phyloP scores from a whole-genome alignment of 306 rosid species.

The Lithocarpus polystachyus region DNA sequence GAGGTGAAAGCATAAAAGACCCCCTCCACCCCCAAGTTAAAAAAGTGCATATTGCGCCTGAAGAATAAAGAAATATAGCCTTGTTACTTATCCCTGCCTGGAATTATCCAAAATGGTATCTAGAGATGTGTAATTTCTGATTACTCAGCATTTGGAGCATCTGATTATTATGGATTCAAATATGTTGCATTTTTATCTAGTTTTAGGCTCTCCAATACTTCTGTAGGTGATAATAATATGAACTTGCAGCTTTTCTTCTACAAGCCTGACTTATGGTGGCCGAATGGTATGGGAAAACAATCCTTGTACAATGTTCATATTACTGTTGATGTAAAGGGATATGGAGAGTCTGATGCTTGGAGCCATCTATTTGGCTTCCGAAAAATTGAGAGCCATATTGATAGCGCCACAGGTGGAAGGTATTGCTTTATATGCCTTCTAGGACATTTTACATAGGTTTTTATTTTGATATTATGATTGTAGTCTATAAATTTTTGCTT shows the following conservation, averaged over 20 bases:
- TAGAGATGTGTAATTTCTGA: background rate
- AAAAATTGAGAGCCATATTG: constrained; percentile 79
- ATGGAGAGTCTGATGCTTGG: constrained; percentile 91
- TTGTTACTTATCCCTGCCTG: background rate
- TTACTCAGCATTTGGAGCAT: constrained; percentile 23
- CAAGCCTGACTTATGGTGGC: constrained; percentile 98
- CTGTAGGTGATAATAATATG: constrained; percentile 25
- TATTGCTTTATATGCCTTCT: constrained; percentile 15
- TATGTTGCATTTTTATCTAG: constrained; percentile 11
- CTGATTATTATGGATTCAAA: constrained; percentile 14
- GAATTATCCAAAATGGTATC: background rate
- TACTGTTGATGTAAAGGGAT: constrained; percentile 66
- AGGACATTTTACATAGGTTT: constrained; percentile 5
- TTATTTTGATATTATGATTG: constrained; percentile 9
- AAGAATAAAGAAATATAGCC: background rate
- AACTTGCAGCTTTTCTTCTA: constrained; percentile 77
- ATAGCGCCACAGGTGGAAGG: constrained; percentile 86
- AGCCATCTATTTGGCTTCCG: constrained; percentile 85
- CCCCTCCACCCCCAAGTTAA: no score
- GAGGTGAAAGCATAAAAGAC: background rate
- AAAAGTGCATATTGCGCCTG: background rate
- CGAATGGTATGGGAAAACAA: constrained; percentile 98
- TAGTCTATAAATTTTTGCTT: constrained; percentile 15
- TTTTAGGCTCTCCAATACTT: constrained; percentile 14
- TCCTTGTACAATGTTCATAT: constrained; percentile 66